Conservation (phyloP, 208 protist genomes). For the Wallacemonas sp. region DNA sequence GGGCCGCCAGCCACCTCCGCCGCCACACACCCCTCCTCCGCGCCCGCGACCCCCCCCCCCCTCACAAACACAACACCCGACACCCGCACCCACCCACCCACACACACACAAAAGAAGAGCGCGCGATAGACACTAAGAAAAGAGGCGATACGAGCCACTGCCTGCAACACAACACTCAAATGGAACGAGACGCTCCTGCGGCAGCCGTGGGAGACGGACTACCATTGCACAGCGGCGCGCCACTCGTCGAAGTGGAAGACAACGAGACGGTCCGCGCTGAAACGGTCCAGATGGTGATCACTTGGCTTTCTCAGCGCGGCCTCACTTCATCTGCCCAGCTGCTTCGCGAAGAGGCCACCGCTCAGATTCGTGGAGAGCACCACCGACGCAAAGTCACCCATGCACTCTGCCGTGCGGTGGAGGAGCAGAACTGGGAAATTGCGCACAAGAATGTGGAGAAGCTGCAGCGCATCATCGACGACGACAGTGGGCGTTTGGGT, state of each 20-base stretch:
- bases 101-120: not conserved
- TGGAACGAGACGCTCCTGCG: not conserved
- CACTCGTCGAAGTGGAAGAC: slow-evolving; percentile 57
- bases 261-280: slow-evolving; percentile 70
- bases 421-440: slow-evolving; percentile 80
- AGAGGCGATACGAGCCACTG: not conserved
- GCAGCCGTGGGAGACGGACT: not conserved
- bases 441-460: slow-evolving; percentile 65
- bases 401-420: slow-evolving; percentile 57
- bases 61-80: not conserved
- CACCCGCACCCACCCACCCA: not conserved
- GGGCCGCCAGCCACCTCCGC: not conserved
- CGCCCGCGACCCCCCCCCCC: not conserved
- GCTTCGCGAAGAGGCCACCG: slow-evolving; percentile 78
- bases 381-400: slow-evolving; percentile 74
- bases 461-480: slow-evolving; percentile 31
- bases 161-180: no score
- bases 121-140: not conserved
- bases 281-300: slow-evolving; percentile 66
- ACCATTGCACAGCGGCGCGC: slow-evolving; percentile 13
- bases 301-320: slow-evolving; percentile 72
- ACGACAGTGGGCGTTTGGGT: slow-evolving; percentile 16
- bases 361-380: slow-evolving; percentile 67
- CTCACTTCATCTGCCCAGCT: slow-evolving; percentile 81
- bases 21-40: not conserved